Evolutionary conservation across 2,329 filamentous ascomycete species (phyloP), one percentile per base, ranked within the genome.

Genomic region (Hirsutella rhossiliensis): DNA sequence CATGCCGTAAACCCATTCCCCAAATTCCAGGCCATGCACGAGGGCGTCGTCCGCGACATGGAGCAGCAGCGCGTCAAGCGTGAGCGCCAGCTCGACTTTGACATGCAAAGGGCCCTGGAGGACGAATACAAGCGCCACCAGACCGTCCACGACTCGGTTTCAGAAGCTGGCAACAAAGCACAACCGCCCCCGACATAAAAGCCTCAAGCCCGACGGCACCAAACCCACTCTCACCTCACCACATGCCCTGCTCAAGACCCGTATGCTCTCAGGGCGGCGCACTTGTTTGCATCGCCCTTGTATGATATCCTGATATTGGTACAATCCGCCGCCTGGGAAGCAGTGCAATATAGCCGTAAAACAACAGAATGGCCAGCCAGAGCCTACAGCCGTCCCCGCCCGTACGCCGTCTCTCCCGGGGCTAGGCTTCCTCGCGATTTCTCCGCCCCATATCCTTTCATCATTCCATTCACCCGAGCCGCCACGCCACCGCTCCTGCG

Each of bases 81-180:
- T 52, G 92, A 98, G 63, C 82, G 92, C 47, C 86, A 94, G 62
- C 78, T 88, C 42, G 92, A 98, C 60, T 98, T 98, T 57, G 89
- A 97, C 51, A 79, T 94, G 76, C 92, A 98, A 61, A 77, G 74
- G 50, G 76, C 75, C 7, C 69, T 98, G 40, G 89, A 97, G 66
- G 77, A 83, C 56, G 86, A 98, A 62, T 97, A 96, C 63, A 81
- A 82, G 61, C 90, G 90, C 62, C 72, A 88, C 29, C 92, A 98
- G 67, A 84, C 70, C 5, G 89, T 97, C 28, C 75, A 72, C 44
- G 57, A 59, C 38, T 59, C 63, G 11, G 53, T 58, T 50, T 5
- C 34, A 17, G 34, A 37, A 17, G 54, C 52, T 34, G 53, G 55
- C 9, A 48, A 50, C 32, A 49, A 55, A 19, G 36, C 27, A 20